Evolutionary conservation across 495 filamentous ascomycete species (phyloP).

Genomic region (Cladorrhinum samala): DNA sequence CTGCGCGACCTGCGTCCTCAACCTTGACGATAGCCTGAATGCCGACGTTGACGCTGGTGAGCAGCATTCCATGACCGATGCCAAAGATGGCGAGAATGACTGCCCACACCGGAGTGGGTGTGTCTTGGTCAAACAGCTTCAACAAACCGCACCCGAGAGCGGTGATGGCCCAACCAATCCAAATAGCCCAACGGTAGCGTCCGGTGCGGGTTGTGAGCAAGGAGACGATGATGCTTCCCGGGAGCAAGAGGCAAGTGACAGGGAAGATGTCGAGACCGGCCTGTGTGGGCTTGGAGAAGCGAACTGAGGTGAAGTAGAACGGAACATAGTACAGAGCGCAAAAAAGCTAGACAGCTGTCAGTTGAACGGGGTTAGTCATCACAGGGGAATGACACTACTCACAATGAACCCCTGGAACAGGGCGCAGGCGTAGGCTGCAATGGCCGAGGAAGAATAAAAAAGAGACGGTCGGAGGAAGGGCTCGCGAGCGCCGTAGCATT

Average conservation of each 20-base stretch:
- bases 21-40: slow-evolving; percentile 46
- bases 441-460: slow-evolving; percentile 35
- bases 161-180: slow-evolving; percentile 50
- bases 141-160: slow-evolving; percentile 46
- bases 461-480: slow-evolving; percentile 50
- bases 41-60: slow-evolving; percentile 45
- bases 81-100: slow-evolving; percentile 49
- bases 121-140: slow-evolving; percentile 39
- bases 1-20: slow-evolving; percentile 49
- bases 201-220: slow-evolving; percentile 44
- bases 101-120: slow-evolving; percentile 43
- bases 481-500: slow-evolving; percentile 36
- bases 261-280: slow-evolving; percentile 40
- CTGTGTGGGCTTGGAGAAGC: slow-evolving; percentile 46
- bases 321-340: slow-evolving; percentile 52
- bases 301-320: slow-evolving; percentile 59
- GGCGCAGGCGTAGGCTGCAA: slow-evolving; percentile 29
- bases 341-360: slow-evolving; percentile 24
- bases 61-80: slow-evolving; percentile 48
- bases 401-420: slow-evolving; percentile 35
- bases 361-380: slow-evolving; percentile 29
- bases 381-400: slow-evolving; percentile 27
- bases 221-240: slow-evolving; percentile 42
- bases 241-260: slow-evolving; percentile 24
- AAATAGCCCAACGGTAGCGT: slow-evolving; percentile 49